phyloP scores from a whole-genome alignment of 305 asterid species.

The Fraxinus albicans region DNA sequence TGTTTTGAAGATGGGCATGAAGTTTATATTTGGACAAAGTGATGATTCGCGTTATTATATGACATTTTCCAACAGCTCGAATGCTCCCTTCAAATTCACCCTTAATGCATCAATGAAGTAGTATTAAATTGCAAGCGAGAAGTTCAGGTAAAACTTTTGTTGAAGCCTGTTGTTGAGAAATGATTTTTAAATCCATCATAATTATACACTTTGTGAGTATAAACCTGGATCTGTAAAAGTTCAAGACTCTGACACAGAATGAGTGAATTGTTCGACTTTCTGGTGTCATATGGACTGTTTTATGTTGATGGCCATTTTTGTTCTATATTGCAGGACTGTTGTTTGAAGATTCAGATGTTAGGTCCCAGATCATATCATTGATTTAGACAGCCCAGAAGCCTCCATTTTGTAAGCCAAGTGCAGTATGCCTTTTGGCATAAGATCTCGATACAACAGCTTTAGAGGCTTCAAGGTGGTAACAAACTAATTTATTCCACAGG shows the following conservation, averaged over 20 bases:
- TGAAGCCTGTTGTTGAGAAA: neutral
- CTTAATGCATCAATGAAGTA: neutral
- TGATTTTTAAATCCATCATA: neutral
- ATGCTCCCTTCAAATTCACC: neutral
- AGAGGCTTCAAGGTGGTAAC: neutral
- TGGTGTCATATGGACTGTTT: neutral
- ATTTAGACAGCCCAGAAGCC: slow-evolving; percentile 16
- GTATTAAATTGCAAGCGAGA: neutral
- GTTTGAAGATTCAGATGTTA: slow-evolving; percentile 17
- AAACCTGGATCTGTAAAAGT: neutral
- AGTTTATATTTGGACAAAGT: slow-evolving; percentile 2
- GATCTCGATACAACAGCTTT: neutral
- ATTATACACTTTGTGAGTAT: neutral
- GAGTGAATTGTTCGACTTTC: neutral
- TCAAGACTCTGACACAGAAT: neutral
- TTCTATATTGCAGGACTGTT: slow-evolving; percentile 24
- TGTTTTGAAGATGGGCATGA: neutral
- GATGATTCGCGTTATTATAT: neutral
- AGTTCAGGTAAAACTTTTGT: neutral
- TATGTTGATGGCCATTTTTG: slow-evolving; percentile 1
- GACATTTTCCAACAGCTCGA: neutral
- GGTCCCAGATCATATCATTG: slow-evolving; percentile 12
- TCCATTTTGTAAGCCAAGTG: slow-evolving; percentile 25
- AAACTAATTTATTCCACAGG: slow-evolving; percentile 14
- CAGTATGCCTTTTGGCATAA: neutral